These are phyloP conservation scores for Alternaria triticina DNA, from an alignment of 2,329 filamentous ascomycete species.

Conservation along the genomic window DNA sequence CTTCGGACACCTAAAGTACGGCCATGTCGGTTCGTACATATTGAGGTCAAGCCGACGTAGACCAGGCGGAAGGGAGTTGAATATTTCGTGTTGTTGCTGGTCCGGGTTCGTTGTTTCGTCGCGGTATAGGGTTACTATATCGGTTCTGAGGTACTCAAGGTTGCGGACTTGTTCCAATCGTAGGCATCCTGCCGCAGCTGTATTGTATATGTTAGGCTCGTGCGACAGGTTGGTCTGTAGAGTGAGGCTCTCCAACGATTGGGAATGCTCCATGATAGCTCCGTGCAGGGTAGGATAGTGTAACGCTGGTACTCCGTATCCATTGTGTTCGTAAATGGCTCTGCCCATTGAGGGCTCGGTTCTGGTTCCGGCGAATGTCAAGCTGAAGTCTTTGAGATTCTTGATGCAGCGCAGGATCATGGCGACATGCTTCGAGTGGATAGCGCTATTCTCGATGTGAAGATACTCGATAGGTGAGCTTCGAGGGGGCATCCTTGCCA, in stretches of 20 bases:
- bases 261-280: not conserved
- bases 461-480: not conserved
- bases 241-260: not conserved
- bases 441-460: not conserved
- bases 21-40: not conserved
- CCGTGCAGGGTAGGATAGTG: not conserved
- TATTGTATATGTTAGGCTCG: not conserved
- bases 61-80: not conserved
- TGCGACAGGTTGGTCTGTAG: not conserved
- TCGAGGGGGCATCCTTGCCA: not conserved
- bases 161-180: not conserved
- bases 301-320: not conserved
- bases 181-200: not conserved
- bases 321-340: not conserved
- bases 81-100: not conserved
- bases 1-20: not conserved
- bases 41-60: not conserved
- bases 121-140: not conserved
- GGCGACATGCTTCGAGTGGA: not conserved
- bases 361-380: not conserved
- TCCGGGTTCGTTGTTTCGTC: not conserved
- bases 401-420: not conserved
- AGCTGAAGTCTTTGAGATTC: not conserved
- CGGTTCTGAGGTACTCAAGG: not conserved
- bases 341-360: not conserved